phyloP scores from a whole-genome alignment of 805 yeast genomes.

The Pichia ethanolica region DNA sequence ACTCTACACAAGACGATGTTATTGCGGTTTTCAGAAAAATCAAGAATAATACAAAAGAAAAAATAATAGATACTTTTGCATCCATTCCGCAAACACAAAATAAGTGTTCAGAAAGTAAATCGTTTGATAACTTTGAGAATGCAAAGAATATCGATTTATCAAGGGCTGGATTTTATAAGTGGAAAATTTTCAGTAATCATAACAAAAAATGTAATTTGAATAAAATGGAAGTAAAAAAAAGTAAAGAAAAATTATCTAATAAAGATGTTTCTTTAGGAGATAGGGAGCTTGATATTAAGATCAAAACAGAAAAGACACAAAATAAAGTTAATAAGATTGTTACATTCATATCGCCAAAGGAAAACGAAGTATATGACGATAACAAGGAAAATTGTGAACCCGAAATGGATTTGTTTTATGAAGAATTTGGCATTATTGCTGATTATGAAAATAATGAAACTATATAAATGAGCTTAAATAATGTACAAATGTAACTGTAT shows the following conservation, averaged over 20 bases:
- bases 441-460: background rate
- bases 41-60: background rate
- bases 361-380: too few species aligned
- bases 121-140: background rate
- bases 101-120: background rate
- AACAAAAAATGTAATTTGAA: too few species aligned
- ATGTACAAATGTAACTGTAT: too few species aligned
- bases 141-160: background rate
- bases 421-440: constrained; percentile 1
- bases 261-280: background rate
- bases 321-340: too few species aligned
- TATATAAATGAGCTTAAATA: too few species aligned
- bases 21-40: background rate
- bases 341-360: too few species aligned
- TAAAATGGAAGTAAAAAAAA: too few species aligned
- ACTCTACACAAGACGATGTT: background rate
- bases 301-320: too few species aligned
- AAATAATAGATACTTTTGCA: background rate
- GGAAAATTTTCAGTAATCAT: constrained; percentile 3
- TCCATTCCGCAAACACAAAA: background rate
- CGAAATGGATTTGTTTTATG: background rate
- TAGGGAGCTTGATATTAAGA: background rate
- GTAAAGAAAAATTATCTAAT: background rate
- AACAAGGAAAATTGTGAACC: background rate
- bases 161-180: background rate